Evolutionary conservation across 1,139 yeast species (phyloP).

Genomic region (Saccharomyces hybrid): DNA sequence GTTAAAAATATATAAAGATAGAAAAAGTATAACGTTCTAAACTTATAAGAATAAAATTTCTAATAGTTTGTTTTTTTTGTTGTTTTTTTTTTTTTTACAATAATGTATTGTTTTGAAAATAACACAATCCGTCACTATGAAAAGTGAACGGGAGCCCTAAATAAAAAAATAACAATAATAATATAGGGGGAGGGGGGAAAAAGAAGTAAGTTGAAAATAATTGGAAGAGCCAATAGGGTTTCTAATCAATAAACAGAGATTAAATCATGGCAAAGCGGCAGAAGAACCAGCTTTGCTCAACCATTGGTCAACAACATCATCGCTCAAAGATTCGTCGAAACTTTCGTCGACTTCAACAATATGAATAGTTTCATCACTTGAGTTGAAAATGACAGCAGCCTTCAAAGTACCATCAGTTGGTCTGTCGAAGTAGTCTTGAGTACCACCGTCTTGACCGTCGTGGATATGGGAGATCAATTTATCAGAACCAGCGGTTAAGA

Average conservation of each 20-base stretch:
- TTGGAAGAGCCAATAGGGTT: background rate
- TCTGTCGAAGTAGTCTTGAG: conserved; percentile 78
- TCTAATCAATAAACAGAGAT: background rate
- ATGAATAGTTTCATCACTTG: conserved; percentile 43
- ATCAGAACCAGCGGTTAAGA: conserved; percentile 61
- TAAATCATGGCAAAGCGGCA: conserved; percentile 33
- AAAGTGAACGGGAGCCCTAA: conserved; percentile 1
- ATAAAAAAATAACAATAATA: background rate
- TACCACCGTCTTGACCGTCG: conserved; percentile 87
- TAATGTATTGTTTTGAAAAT: conserved; percentile 1
- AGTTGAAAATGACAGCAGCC: conserved; percentile 82
- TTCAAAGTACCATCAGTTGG: conserved; percentile 71
- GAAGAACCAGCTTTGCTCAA: conserved; percentile 42
- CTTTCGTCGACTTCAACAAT: conserved; percentile 52
- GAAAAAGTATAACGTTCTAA: background rate
- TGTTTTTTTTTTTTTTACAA: background rate
- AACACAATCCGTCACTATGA: conserved; percentile 2
- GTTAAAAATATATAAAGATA: background rate
- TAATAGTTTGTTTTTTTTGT: background rate
- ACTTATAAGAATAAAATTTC: background rate
- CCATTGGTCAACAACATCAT: conserved; percentile 52
- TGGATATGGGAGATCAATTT: conserved; percentile 79
- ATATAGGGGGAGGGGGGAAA: background rate
- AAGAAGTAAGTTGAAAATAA: background rate
- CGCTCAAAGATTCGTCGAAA: conserved; percentile 49